These are phyloP conservation scores for Neurospora crassa DNA, from an alignment of 2,329 filamentous ascomycete genomes.

Conservation along the genomic window DNA sequence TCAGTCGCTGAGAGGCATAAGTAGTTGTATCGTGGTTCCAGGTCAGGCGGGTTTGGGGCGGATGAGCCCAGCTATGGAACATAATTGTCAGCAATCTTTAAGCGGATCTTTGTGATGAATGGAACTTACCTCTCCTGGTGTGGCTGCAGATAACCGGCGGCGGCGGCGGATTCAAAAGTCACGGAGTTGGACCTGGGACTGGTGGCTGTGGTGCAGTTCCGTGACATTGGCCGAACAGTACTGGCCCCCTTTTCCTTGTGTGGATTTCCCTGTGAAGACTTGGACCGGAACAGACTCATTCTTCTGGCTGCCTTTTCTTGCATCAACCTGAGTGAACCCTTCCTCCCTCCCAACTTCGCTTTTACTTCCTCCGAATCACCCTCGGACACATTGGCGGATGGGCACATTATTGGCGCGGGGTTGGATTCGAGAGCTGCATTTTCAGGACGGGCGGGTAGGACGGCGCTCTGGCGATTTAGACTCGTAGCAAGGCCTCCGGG, in stretches of 20 bases:
- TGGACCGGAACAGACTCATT: constrained; percentile 27
- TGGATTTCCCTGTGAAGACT: constrained; percentile 22
- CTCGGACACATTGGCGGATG: constrained; percentile 6
- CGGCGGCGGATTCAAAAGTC: constrained; percentile 21
- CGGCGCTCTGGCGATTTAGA: constrained; percentile 20
- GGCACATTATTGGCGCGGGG: constrained; percentile 8
- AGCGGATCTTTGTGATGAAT: not conserved
- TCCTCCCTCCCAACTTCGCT: not conserved
- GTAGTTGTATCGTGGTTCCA: constrained; percentile 34
- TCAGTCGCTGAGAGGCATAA: constrained; percentile 35
- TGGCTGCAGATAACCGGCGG: constrained; percentile 20
- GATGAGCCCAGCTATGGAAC: constrained; percentile 21
- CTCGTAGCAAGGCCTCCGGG: constrained; percentile 25
- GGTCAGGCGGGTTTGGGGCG: constrained; percentile 26
- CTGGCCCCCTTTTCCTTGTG: constrained; percentile 20
- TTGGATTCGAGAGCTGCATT: constrained; percentile 8
- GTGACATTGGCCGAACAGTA: constrained; percentile 21
- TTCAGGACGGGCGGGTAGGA: constrained; percentile 10
- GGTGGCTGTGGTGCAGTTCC: constrained; percentile 11
- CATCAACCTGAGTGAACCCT: constrained; percentile 11
- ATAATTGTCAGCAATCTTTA: constrained; percentile 7
- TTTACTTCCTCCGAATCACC: constrained; percentile 10
- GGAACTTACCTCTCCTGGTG: constrained; percentile 20
- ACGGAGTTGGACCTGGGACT: constrained; percentile 24
- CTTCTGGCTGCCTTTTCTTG: constrained; percentile 16